Evolutionary conservation across 2,329 filamentous ascomycete species (phyloP).

Genomic region (Helotiales sp.): DNA sequence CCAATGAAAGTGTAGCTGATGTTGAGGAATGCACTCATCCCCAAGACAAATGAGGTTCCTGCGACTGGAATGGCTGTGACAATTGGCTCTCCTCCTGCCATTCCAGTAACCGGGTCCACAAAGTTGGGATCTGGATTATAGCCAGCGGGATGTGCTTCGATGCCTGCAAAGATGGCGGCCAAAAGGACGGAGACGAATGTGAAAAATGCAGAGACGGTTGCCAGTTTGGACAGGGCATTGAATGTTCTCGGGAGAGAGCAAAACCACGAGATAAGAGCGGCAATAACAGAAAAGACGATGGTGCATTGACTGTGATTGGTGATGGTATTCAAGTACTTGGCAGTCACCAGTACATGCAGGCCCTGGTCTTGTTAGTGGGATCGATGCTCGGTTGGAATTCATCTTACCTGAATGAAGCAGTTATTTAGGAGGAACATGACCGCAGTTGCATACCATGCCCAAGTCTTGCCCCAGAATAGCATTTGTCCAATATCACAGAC

Average conservation of each 20-base stretch:
- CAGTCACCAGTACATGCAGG: conserved; percentile 82
- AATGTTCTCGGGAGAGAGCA: conserved; percentile 88
- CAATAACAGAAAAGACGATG: conserved; percentile 76
- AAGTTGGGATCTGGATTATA: conserved; percentile 59
- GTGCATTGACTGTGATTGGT: conserved; percentile 75
- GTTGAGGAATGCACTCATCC: conserved; percentile 89
- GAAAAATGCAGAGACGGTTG: conserved; percentile 80
- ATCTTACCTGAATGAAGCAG: conserved; percentile 77
- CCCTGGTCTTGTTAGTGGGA: conserved; percentile 51
- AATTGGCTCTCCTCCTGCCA: conserved; percentile 61
- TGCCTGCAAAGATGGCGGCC: conserved; percentile 79
- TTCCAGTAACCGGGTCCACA: conserved; percentile 35
- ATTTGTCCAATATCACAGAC: conserved; percentile 96
- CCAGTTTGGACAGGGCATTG: conserved; percentile 76
- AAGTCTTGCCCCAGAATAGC: conserved; percentile 84
- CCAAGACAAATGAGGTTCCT: conserved; percentile 79
- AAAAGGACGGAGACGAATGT: conserved; percentile 89
- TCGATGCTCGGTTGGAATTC: neutral
- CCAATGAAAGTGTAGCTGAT: conserved; percentile 97
- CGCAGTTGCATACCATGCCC: conserved; percentile 72
- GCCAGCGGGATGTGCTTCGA: conserved; percentile 74
- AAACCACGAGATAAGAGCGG: conserved; percentile 75
- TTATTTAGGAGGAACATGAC: conserved; percentile 95
- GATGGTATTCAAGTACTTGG: conserved; percentile 91
- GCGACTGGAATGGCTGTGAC: conserved; percentile 69